These are phyloP conservation scores for Thielaviopsis cerberus DNA, from an alignment of 2,329 filamentous ascomycete genomes.

Conservation along the genomic window DNA sequence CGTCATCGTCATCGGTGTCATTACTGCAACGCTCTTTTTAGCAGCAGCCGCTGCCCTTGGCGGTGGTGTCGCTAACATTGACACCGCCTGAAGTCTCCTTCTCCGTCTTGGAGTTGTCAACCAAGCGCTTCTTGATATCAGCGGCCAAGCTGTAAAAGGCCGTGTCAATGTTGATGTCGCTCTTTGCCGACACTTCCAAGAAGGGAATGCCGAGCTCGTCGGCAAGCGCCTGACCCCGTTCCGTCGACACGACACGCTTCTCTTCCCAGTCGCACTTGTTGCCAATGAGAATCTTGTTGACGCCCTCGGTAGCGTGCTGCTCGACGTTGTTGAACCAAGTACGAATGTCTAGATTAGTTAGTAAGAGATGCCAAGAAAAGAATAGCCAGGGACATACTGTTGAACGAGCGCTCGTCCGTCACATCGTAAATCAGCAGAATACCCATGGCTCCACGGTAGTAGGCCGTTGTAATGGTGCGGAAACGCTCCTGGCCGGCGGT, in stretches of 20 bases:
- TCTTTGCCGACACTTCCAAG: slow-evolving; percentile 95
- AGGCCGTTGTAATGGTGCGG: slow-evolving; percentile 94
- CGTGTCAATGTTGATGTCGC: slow-evolving; percentile 99
- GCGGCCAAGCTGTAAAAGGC: slow-evolving; percentile 88
- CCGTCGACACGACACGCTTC: slow-evolving; percentile 83
- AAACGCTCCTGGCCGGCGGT: slow-evolving; percentile 96
- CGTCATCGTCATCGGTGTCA: neutral
- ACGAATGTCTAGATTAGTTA: slow-evolving; percentile 56
- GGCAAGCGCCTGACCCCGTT: slow-evolving; percentile 80
- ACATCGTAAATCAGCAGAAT: slow-evolving; percentile 97
- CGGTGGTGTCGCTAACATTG: slow-evolving; percentile 45
- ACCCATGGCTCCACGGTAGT: slow-evolving; percentile 96
- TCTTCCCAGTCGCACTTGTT: slow-evolving; percentile 99
- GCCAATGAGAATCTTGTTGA: slow-evolving; percentile 98
- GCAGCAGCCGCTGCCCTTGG: slow-evolving; percentile 55
- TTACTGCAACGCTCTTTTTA: slow-evolving; percentile 24
- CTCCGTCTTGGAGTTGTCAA: slow-evolving; percentile 73
- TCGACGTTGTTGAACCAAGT: slow-evolving; percentile 99
- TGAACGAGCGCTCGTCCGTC: slow-evolving; percentile 86
- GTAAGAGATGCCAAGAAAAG: slow-evolving; percentile 9
- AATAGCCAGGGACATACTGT: slow-evolving; percentile 44
- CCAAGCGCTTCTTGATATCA: slow-evolving; percentile 96
- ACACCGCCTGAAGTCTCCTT: slow-evolving; percentile 40
- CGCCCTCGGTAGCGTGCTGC: slow-evolving; percentile 92
- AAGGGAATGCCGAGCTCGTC: slow-evolving; percentile 95